These are phyloP conservation scores for Mallotus repandus DNA, from an alignment of 441 rosid genomes.

Conservation along the genomic window DNA sequence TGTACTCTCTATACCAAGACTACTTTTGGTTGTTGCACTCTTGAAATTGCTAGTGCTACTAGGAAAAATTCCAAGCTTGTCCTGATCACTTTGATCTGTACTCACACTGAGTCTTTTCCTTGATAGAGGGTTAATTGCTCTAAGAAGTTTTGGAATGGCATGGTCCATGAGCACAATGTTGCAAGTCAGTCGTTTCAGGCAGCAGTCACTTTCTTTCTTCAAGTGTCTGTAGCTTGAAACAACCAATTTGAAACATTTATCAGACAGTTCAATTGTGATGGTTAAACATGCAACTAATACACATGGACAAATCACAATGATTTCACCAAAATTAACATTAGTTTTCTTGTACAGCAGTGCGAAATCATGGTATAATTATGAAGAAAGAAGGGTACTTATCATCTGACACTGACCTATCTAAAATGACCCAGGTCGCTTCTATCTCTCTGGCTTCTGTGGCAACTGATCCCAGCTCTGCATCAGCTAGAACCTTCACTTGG, in stretches of 20 bases:
- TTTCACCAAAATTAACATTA: background rate
- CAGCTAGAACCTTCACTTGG: conserved; percentile 30
- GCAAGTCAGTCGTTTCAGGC: conserved; percentile 38
- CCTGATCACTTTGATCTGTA: conserved; percentile 8
- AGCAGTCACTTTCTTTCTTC: conserved; percentile 37
- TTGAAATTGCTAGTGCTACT: conserved; percentile 2
- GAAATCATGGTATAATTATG: background rate
- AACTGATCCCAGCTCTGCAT: conserved; percentile 32
- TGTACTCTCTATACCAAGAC: conserved; percentile 29
- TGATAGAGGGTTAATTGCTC: conserved; percentile 26
- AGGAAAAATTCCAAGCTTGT: conserved; percentile 16
- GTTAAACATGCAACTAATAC: no score
- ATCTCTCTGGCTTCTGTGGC: conserved; percentile 32
- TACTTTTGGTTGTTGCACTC: conserved; percentile 22
- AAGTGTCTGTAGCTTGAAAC: conserved; percentile 27
- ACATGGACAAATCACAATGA: background rate
- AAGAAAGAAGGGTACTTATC: background rate
- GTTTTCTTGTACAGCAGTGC: no score
- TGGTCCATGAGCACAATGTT: conserved; percentile 40
- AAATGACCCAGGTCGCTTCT: conserved; percentile 40
- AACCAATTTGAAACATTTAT: background rate
- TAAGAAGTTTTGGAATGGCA: conserved; percentile 32
- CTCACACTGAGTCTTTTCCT: conserved; percentile 12
- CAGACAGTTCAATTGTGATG: background rate
- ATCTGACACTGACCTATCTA: conserved; percentile 37